Evolutionary conservation across 306 rosid genomes (phyloP).

Genomic region (Prunus kanzakura): DNA sequence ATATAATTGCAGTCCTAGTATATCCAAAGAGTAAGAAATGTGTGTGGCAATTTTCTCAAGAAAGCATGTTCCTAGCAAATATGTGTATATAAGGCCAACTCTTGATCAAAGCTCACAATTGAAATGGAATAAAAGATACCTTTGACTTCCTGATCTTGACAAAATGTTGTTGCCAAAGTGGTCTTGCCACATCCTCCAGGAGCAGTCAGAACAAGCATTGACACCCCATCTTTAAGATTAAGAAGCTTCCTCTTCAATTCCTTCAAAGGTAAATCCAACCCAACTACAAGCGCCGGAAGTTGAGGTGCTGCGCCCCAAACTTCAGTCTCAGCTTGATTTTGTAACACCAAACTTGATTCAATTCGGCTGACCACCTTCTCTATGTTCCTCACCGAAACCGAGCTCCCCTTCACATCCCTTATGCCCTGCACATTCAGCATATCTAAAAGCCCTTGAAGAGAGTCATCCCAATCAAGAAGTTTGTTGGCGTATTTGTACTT

Average conservation of each 20-base stretch:
- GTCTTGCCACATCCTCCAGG: slow-evolving; percentile 53
- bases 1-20: not conserved
- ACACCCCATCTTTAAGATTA: slow-evolving; percentile 18
- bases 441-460: slow-evolving; percentile 9
- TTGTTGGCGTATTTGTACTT: slow-evolving; percentile 11
- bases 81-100: too few species aligned
- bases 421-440: not conserved
- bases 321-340: not conserved
- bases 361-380: not conserved
- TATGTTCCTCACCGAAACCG: not conserved
- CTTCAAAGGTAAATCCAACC: slow-evolving; percentile 43
- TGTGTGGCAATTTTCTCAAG: not conserved
- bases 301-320: slow-evolving; percentile 34
- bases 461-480: slow-evolving; percentile 29
- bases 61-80: not conserved
- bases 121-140: slow-evolving; percentile 25
- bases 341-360: not conserved
- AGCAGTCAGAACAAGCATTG: slow-evolving; percentile 40
- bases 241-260: slow-evolving; percentile 46
- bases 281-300: slow-evolving; percentile 37
- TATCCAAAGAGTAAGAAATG: not conserved
- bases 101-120: too few species aligned
- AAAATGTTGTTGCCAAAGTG: slow-evolving; percentile 39
- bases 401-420: not conserved
- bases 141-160: slow-evolving; percentile 38